Evolutionary conservation across 768 basidiomycete species (phyloP).

Genomic region (Leccinum ochraceum): DNA sequence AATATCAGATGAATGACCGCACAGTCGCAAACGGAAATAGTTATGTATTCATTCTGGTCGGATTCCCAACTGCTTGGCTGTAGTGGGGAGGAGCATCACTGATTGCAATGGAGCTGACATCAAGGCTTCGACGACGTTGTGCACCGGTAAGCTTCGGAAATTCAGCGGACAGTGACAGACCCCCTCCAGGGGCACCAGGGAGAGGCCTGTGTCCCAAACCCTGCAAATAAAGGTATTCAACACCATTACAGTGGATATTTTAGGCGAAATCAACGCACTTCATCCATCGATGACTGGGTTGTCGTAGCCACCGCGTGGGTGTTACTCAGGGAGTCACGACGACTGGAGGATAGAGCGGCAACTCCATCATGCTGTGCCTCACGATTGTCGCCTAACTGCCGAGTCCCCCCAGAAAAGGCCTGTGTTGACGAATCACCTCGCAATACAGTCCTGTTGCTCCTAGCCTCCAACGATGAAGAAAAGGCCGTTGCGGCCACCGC

Average conservation of each 20-base stretch:
- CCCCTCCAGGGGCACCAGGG: conserved; percentile 26
- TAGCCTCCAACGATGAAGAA: conserved; percentile 24
- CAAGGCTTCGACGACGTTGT: conserved; percentile 7
- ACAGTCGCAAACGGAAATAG: not conserved
- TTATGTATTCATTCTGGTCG: not conserved
- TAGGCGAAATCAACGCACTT: conserved; percentile 12
- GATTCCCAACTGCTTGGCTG: conserved; percentile 16
- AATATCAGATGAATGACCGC: not conserved
- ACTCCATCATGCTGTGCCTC: not conserved
- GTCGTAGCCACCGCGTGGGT: conserved; percentile 6
- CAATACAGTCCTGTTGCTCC: conserved; percentile 13
- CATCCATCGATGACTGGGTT: conserved; percentile 12
- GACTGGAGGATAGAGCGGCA: not conserved
- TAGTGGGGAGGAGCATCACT: conserved; percentile 29
- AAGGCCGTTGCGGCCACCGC: conserved; percentile 9
- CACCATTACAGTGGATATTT: not conserved
- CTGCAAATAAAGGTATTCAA: conserved; percentile 8
- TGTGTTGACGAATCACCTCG: conserved; percentile 7
- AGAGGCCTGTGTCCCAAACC: conserved; percentile 19
- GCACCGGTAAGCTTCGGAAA: conserved; percentile 12
- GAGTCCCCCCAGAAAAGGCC: conserved; percentile 3
- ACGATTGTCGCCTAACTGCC: conserved; percentile 6
- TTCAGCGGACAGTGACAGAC: conserved; percentile 17
- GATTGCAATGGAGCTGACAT: conserved; percentile 13
- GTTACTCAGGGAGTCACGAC: conserved; percentile 18